Conservation (phyloP, 495 filamentous ascomycete genomes). For the Podospora didyma region DNA sequence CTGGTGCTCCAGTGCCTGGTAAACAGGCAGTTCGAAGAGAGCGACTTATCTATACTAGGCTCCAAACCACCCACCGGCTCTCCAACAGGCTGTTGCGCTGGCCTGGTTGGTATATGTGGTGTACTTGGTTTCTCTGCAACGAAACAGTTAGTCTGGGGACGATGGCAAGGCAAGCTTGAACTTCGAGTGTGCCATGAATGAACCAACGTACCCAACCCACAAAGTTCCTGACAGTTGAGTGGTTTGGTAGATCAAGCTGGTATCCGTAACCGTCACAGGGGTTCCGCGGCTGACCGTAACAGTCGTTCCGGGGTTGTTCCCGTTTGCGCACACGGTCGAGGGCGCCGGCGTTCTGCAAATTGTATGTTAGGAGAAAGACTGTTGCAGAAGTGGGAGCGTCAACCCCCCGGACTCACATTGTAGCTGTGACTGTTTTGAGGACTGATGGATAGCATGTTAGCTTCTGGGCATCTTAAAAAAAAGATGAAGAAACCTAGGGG, state of each 20-base stretch:
- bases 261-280: conserved; percentile 30
- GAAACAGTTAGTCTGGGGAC: neutral
- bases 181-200: neutral
- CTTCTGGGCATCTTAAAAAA: neutral
- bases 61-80: conserved; percentile 36
- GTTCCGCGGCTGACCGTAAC: conserved; percentile 31
- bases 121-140: conserved; percentile 29
- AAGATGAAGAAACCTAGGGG: no score
- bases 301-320: conserved; percentile 24
- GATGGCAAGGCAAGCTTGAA: neutral
- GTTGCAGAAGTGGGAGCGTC: neutral
- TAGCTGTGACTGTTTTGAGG: conserved; percentile 34
- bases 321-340: conserved; percentile 33
- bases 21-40: no score
- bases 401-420: conserved; percentile 29
- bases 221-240: conserved; percentile 34
- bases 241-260: conserved; percentile 34
- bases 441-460: conserved; percentile 22
- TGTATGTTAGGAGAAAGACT: neutral
- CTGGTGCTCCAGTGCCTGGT: no score
- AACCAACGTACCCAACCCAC: conserved; percentile 31
- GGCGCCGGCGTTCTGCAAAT: conserved; percentile 31
- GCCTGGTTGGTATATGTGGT: conserved; percentile 30
- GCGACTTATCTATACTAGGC: neutral
- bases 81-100: conserved; percentile 36